These are phyloP conservation scores for Lipomyces sp. DNA, from an alignment of 805 yeast genomes.

Conservation along the genomic window DNA sequence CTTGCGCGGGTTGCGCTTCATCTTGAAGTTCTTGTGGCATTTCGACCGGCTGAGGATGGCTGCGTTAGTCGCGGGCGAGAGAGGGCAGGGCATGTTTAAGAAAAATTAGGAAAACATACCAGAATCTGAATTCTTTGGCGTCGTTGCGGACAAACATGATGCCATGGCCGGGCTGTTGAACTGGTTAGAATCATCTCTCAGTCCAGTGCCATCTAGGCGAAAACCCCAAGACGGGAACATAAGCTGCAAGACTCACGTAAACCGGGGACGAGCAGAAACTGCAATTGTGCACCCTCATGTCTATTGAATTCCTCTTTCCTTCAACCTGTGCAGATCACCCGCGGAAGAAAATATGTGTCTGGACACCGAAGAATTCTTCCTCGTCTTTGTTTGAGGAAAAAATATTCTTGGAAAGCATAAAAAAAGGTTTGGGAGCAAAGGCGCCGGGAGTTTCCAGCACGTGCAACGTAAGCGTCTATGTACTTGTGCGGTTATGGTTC, in stretches of 20 bases:
- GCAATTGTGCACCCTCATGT: slow-evolving; percentile 83
- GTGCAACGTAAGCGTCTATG: too few relatives aligned
- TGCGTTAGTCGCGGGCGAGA: neutral
- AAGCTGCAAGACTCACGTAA: slow-evolving; percentile 52
- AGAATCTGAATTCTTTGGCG: slow-evolving; percentile 94
- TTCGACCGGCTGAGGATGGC: slow-evolving; percentile 62
- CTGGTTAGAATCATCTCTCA: slow-evolving; percentile 1
- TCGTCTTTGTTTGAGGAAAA: neutral
- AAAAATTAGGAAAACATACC: slow-evolving; percentile 38
- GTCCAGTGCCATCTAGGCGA: neutral
- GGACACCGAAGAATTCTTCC: too few relatives aligned
- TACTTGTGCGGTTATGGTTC: too few relatives aligned
- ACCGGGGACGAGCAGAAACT: slow-evolving; percentile 98
- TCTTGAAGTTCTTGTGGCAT: slow-evolving; percentile 96
- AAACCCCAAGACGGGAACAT: too few relatives aligned
- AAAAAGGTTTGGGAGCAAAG: slow-evolving; percentile 3
- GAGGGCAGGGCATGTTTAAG: neutral
- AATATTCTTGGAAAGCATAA: neutral
- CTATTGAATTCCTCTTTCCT: slow-evolving; percentile 7
- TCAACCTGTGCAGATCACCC: too few relatives aligned
- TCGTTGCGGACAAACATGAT: slow-evolving; percentile 97
- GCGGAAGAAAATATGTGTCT: too few relatives aligned
- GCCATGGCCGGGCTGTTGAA: slow-evolving; percentile 47
- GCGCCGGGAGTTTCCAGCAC: neutral
- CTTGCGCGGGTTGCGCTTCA: slow-evolving; percentile 97